A percentile compares a stretch with the other conserved stretches of the same genome.
phyloP scores from a whole-genome alignment of 1,284 basidiomycete genomes.

The Cutaneotrichosporon sp. region DNA sequence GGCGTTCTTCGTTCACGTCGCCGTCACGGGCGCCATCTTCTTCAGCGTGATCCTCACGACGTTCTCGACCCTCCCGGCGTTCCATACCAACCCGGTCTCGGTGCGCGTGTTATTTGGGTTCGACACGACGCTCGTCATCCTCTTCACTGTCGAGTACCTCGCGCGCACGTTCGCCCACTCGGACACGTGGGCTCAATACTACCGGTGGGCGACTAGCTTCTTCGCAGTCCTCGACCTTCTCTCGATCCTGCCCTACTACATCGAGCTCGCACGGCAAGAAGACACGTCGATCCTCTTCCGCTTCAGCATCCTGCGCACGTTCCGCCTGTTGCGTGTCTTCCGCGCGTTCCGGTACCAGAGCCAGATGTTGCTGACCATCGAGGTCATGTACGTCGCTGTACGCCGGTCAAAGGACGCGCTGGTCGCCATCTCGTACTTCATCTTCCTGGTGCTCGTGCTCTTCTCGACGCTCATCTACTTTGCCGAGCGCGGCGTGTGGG shows the following conservation, averaged over 20 bases:
- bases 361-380: constrained; percentile 74
- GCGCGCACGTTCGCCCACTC: constrained; percentile 52
- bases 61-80: constrained; percentile 78
- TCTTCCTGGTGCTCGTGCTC: constrained; percentile 78
- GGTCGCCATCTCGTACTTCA: constrained; percentile 81
- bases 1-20: constrained; percentile 52
- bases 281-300: constrained; percentile 85
- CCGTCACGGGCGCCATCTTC: constrained; percentile 50
- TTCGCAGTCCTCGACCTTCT: constrained; percentile 81
- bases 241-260: constrained; percentile 81
- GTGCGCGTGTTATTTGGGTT: constrained; percentile 77
- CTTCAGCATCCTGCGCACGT: constrained; percentile 76
- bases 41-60: constrained; percentile 76
- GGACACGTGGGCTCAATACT: constrained; percentile 51
- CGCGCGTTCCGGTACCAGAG: constrained; percentile 73
- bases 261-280: constrained; percentile 76
- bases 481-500: constrained; percentile 83
- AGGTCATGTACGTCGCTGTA: constrained; percentile 90
- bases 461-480: constrained; percentile 87
- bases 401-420: constrained; percentile 80
- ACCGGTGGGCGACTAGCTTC: constrained; percentile 61
- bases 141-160: constrained; percentile 73
- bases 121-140: constrained; percentile 69
- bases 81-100: constrained; percentile 64
- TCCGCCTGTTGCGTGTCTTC: constrained; percentile 80